A percentile compares a stretch with the other conserved stretches of the same genome.
These are phyloP conservation scores for Vigna mungo DNA, from an alignment of 306 rosid genomes.

Conservation along the genomic window DNA sequence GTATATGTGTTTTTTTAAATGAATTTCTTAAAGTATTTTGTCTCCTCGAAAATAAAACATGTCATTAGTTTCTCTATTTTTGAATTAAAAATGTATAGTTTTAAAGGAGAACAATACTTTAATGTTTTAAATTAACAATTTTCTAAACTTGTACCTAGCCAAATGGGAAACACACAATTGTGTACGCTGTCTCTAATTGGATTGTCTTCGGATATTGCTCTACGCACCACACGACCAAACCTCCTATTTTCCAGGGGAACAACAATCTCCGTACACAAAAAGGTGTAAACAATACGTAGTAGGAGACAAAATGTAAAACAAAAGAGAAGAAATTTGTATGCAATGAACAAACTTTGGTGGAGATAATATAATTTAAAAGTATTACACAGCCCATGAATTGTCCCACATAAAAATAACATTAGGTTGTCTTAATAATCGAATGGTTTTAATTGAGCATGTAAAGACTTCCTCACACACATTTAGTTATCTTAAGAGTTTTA, in stretches of 20 bases:
- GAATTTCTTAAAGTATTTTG: background rate
- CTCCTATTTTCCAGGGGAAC: background rate
- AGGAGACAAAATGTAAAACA: constrained; percentile 1
- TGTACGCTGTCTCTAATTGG: background rate
- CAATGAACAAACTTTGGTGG: background rate
- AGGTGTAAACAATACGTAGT: background rate
- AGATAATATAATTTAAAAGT: constrained; percentile 8
- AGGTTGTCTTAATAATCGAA: constrained; percentile 28
- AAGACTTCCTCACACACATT: too few relatives aligned
- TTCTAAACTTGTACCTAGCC: background rate
- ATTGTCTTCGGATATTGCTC: background rate
- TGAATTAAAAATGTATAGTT: background rate
- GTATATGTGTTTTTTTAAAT: too few relatives aligned
- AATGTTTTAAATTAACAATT: too few relatives aligned
- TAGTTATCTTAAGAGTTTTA: too few relatives aligned
- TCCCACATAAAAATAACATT: constrained; percentile 1
- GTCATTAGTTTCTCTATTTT: background rate
- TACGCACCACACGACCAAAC: background rate
- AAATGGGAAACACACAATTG: background rate
- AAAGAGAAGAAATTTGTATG: background rate
- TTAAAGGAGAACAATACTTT: background rate
- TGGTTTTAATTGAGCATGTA: background rate
- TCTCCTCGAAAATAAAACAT: background rate
- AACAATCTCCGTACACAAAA: background rate
- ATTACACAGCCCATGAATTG: constrained; percentile 14